phyloP scores from a whole-genome alignment of 2,329 filamentous ascomycete genomes.

The Orbilia blumenaviensis region DNA sequence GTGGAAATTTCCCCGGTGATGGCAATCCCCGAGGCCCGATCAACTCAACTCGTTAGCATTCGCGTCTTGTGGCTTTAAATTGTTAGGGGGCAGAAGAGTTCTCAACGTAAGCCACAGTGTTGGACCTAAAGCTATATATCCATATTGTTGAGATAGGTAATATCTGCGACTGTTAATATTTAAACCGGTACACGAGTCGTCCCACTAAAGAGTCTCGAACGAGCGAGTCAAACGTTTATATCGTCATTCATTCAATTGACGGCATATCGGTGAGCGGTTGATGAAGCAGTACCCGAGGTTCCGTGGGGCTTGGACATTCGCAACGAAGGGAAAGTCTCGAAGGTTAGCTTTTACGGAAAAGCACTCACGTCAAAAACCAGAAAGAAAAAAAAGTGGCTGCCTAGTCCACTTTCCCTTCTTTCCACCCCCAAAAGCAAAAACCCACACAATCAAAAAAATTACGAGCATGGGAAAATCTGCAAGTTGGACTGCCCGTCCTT shows the following conservation, averaged over 20 bases:
- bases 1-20: slow-evolving; percentile 9
- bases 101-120: slow-evolving; percentile 26
- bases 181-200: slow-evolving; percentile 8
- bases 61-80: slow-evolving; percentile 51
- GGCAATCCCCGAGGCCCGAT: neutral
- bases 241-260: slow-evolving; percentile 9
- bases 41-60: neutral
- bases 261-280: slow-evolving; percentile 29
- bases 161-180: slow-evolving; percentile 26
- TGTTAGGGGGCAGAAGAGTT: slow-evolving; percentile 33
- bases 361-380: slow-evolving; percentile 27
- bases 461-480: slow-evolving; percentile 36
- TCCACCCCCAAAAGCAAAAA: slow-evolving; percentile 47
- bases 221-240: slow-evolving; percentile 7
- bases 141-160: slow-evolving; percentile 8
- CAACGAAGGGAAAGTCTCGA: slow-evolving; percentile 36
- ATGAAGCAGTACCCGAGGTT: slow-evolving; percentile 41
- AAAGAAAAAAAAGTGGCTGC: slow-evolving; percentile 46
- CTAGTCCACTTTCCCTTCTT: slow-evolving; percentile 40
- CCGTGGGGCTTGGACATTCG: slow-evolving; percentile 52
- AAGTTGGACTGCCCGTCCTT: slow-evolving; percentile 38
- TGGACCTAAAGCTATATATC: slow-evolving; percentile 10
- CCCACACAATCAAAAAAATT: neutral
- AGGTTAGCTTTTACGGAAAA: slow-evolving; percentile 44
- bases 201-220: neutral